Conservation (phyloP, 768 basidiomycete genomes). For the Kwoniella sp. region DNA sequence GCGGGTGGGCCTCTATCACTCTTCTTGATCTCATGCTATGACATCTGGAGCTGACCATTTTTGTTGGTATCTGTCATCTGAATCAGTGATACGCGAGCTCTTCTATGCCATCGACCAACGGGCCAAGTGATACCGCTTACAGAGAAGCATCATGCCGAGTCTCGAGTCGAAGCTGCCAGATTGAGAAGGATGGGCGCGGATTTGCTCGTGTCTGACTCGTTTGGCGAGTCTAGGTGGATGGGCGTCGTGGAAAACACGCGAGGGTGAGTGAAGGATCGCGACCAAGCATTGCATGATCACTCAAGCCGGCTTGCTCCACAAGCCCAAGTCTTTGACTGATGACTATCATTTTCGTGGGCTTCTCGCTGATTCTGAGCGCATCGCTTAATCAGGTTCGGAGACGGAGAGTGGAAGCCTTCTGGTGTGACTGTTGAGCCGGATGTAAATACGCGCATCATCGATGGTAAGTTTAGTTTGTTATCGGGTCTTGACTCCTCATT, state of each 20-base stretch:
- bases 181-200: slow-evolving; percentile 84
- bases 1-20: slow-evolving; percentile 75
- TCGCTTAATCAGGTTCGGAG: slow-evolving; percentile 69
- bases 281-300: no score
- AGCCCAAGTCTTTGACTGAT: no score
- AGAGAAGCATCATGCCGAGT: slow-evolving; percentile 93
- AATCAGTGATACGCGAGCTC: slow-evolving; percentile 86
- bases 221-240: slow-evolving; percentile 90
- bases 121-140: slow-evolving; percentile 84
- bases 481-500: background rate
- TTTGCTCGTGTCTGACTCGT: slow-evolving; percentile 81
- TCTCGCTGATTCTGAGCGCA: background rate
- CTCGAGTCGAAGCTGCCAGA: slow-evolving; percentile 78
- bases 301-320: no score
- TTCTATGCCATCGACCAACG: slow-evolving; percentile 73
- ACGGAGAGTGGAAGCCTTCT: slow-evolving; percentile 81
- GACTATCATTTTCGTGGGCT: no score
- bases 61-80: no score
- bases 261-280: slow-evolving; percentile 61
- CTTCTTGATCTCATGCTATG: no score
- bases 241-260: slow-evolving; percentile 89
- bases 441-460: slow-evolving; percentile 70
- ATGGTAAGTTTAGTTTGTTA: slow-evolving; percentile 61
- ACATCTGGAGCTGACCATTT: no score
- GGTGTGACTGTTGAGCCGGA: slow-evolving; percentile 94